Base-by-base conservation (phyloP, 768 basidiomycete genomes). In the Rhizopogon roseolus region DNA sequence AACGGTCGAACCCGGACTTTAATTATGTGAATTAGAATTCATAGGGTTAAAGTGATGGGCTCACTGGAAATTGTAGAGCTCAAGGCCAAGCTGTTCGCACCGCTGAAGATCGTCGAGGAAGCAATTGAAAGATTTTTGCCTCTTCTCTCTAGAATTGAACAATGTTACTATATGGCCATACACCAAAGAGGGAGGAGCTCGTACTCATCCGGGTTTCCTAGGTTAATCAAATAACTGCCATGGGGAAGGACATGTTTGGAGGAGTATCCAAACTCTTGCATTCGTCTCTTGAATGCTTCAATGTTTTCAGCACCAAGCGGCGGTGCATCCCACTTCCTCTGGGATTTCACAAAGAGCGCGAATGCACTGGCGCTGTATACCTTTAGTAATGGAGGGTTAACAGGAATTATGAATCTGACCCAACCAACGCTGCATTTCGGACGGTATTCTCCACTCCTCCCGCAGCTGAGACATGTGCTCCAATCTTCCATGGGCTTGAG, bases 41-140 rank as follows among this genome's bases (percentile, higher is more conserved):
- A 14, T 9, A 38, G 3, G 17, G 34, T 16, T 7, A 55, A 34
- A 4, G 34, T 22, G 6, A 5, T n/a, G 14, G 13, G 76, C 88
- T 39, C 53, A 92, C 92, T 94, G 92, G 65, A 93, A 91, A 63
- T 94, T 93, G 66, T 90, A 93, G 5, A 86, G 65, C 51, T 74
- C 70, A 17, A 94, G 73, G 0, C 86, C 91, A 16, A 95, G 78
- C 54, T 76, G 76, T 60, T 92, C 88, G 61, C 90, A 92, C 46
- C 93, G 74, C 63, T 78, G 76, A 25, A 94, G 70, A 54, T 95
- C 93, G 53, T 94, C 93, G 7, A 92, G 60, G 65, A 95, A 93
- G 64, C 91, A 93, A 17, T 79, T 75, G 55, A 84, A 91, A 0
- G 85, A 84, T 59, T 88, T 88, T 57, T 81, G 75, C 1, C 87